Conservation (phyloP, 1,139 yeast species). For the Nakaseomyces delphensis region DNA sequence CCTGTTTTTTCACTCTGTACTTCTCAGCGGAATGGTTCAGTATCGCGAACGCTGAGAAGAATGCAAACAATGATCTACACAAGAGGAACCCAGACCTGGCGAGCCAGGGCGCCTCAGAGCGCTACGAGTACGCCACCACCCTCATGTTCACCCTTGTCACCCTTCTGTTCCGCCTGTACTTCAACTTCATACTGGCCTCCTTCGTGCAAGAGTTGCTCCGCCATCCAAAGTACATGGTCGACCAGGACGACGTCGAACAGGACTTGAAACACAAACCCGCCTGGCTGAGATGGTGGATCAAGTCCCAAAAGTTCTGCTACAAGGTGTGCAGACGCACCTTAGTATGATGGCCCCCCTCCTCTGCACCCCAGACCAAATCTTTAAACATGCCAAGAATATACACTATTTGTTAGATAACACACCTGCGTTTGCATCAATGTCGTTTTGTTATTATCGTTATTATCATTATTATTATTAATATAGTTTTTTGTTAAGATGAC, state of each 20-base stretch:
- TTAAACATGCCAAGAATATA: neutral
- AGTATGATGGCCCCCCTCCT: too few species aligned
- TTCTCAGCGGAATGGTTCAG: constrained; percentile 72
- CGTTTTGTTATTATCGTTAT: too few species aligned
- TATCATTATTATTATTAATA: too few species aligned
- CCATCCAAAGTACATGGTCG: constrained; percentile 31
- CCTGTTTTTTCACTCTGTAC: constrained; percentile 61
- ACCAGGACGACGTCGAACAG: constrained; percentile 31
- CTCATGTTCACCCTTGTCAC: constrained; percentile 47
- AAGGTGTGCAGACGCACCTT: constrained; percentile 20
- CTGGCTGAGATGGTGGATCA: constrained; percentile 28
- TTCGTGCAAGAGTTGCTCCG: constrained; percentile 42
- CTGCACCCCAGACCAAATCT: too few species aligned
- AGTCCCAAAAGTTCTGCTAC: constrained; percentile 27
- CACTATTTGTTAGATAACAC: neutral
- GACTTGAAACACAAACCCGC: constrained; percentile 30
- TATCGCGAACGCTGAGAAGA: constrained; percentile 26
- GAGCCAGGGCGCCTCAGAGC: constrained; percentile 57
- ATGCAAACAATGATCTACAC: neutral
- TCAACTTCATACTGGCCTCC: constrained; percentile 50
- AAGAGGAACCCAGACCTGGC: constrained; percentile 19
- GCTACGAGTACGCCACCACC: constrained; percentile 65
- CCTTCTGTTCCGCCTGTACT: constrained; percentile 52
- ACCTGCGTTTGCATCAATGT: too few species aligned
- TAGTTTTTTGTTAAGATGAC: neutral